Base-by-base conservation (phyloP, 192 early-diverging fungal species). In the Coemansia sp. region DNA sequence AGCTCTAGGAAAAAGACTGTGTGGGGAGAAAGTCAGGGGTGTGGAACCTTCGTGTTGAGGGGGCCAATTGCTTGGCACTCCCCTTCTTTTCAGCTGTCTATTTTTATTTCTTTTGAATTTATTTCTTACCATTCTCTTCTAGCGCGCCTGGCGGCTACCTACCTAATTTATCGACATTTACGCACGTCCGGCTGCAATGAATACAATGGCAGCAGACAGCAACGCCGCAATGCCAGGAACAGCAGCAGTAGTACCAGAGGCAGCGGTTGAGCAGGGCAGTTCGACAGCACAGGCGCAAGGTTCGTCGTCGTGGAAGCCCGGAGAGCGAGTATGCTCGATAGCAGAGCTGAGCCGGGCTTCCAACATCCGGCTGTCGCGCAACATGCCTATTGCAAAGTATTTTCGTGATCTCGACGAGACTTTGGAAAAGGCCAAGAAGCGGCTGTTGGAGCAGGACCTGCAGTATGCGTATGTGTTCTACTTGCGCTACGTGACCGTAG, bases 381-480 rank as follows among this genome's bases (percentile, higher is more conserved):
- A 72, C 15, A 67, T 72, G 36, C 66, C 76, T 0, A 73, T 85
- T 23, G 44, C 67, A 41, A 76, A 76, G 55, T 78, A 81, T 68
- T 80, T 69, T 59, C 45, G 48, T 4, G 80, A 81, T 55, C 74
- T 81, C 32, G 78, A 85, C 17, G 67, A 75, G 39, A 78, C 74
- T n/a, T 31, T 78, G 5, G 68, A 67, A 19, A 80, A 85, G 67
- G 84, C 84, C 76, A 75, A 76, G 48, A 57, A 41, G 27, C 90
- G 91, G 72, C 68, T 84, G n/a, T 45, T 68, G 44, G 91, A 93
- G 72, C 77, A 87, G 69, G 88, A 93, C 65, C 67, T 88, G 9
- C 84, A 88, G 58, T 84, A 83, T 23, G 89, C 90, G 2, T 93
- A 93, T 62, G 81, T 90, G n/a, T 75, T 87, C 36, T 91, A 90